A percentile compares a stretch with the other conserved stretches of the same genome.
Evolutionary conservation across 129 eudicot species (phyloP).

Genomic region (Arctium lappa): DNA sequence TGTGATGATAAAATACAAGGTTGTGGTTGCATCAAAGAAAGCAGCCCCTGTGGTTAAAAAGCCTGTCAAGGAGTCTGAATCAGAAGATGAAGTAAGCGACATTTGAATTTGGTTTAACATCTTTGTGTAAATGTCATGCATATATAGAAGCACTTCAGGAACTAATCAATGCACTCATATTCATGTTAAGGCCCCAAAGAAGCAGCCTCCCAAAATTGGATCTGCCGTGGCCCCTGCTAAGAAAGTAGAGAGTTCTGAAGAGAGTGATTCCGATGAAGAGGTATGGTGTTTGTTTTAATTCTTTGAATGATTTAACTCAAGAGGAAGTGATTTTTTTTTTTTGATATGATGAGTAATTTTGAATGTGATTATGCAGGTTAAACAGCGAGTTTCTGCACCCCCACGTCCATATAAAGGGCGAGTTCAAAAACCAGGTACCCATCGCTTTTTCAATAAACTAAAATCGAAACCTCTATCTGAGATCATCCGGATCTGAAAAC

Average conservation of each 20-base stretch:
- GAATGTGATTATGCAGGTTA: conserved; percentile 12
- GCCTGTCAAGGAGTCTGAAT: conserved; percentile 28
- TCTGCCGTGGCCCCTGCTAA: conserved; percentile 29
- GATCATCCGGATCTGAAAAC: too few relatives aligned
- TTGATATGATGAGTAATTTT: neutral
- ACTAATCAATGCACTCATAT: neutral
- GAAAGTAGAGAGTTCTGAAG: conserved; percentile 44
- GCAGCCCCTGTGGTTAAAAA: conserved; percentile 34
- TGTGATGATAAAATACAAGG: conserved; percentile 2
- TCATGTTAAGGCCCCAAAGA: conserved; percentile 20
- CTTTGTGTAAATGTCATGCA: neutral
- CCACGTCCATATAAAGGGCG: too few relatives aligned
- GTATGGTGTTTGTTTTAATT: conserved; percentile 4
- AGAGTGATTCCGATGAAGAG: conserved; percentile 43
- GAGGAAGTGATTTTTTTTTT: neutral
- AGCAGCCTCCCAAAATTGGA: conserved; percentile 29
- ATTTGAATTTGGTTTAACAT: neutral
- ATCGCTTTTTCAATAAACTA: too few relatives aligned
- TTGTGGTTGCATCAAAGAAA: conserved; percentile 21
- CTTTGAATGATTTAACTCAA: neutral
- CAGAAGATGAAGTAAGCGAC: conserved; percentile 34
- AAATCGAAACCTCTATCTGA: too few relatives aligned
- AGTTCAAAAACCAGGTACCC: too few relatives aligned
- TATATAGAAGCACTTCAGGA: neutral
- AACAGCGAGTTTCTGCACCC: conserved; percentile 3